Base-by-base conservation (phyloP, 306 rosid species). In the Datisca glomerata region DNA sequence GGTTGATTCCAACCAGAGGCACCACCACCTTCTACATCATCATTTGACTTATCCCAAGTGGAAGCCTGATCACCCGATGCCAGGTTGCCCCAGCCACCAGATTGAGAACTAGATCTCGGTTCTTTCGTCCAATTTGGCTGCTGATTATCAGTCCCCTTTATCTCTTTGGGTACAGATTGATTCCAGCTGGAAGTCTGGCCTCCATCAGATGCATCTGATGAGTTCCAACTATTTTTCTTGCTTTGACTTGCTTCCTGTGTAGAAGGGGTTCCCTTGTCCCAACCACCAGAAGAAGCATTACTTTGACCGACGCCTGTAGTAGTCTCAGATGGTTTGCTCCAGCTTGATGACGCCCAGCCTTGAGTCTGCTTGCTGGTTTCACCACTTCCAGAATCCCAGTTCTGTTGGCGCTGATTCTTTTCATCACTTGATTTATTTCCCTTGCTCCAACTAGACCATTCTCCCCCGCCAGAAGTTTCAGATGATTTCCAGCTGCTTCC, bases 381-480 rank as follows among this genome's bases (percentile, higher is more conserved):
- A 21, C 55, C 59, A 21, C 21, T 40, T 51, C 55, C 77, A 39
- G 64, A 58, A n/a, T 43, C 55, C 72, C 72, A 55, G 25, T 55
- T 55, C 19, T 59, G 59, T 12, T 59, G 57, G 47, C 34, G 24
- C 24, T 62, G 51, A 40, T 65, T 70, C 56, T 49, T 63, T 12
- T 53, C 61, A 49, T 45, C 55, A 53, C 46, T 51, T 34, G 60
- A 21, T 57, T 27, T 27, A 42, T 73, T 47, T 53, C 67, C 75
- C 81, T 66, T 2, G 71, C 76, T 28, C 51, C 82, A 29, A 0
- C 12, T 49, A 16, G 34, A 31, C 2, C 24, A 10, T 34, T 45
- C 45, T 1, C 24, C 12, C 18, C 41, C 6, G 56, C 36, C 36
- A 21, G 44, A 51, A 32, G 34, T 23, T 17, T 31, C 18, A 51